phyloP scores from a whole-genome alignment of 2,329 filamentous ascomycete species.

The Fusarium scirpi region DNA sequence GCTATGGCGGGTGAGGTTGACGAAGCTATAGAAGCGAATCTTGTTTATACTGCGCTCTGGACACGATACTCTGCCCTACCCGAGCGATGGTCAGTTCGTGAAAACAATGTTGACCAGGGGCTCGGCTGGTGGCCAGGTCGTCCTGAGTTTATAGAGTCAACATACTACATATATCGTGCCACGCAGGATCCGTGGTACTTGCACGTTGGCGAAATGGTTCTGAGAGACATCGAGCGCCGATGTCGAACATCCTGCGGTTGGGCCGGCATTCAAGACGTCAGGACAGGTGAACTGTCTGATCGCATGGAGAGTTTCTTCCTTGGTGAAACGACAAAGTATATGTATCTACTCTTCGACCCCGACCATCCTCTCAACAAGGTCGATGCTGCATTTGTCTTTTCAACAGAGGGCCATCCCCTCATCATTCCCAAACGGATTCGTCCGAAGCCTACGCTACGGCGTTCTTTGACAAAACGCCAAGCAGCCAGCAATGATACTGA shows the following conservation, averaged over 20 bases:
- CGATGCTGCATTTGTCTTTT: conserved; percentile 91
- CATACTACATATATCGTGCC: conserved; percentile 93
- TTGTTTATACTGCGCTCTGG: conserved; percentile 94
- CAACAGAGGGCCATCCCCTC: conserved; percentile 94
- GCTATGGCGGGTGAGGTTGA: conserved; percentile 89
- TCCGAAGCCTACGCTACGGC: conserved; percentile 13
- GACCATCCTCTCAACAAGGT: conserved; percentile 88
- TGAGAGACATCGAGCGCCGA: conserved; percentile 86
- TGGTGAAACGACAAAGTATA: conserved; percentile 94
- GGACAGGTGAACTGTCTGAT: conserved; percentile 86
- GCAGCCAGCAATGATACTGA: conserved; percentile 53
- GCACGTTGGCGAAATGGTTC: conserved; percentile 94
- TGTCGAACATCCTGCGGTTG: conserved; percentile 94
- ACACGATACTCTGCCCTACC: conserved; percentile 93
- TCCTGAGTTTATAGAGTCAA: conserved; percentile 97
- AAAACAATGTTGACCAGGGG: conserved; percentile 85
- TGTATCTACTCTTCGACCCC: conserved; percentile 90
- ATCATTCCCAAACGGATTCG: conserved; percentile 72
- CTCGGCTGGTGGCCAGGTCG: conserved; percentile 95
- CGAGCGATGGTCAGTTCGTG: conserved; percentile 90
- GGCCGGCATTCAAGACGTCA: conserved; percentile 87
- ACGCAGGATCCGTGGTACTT: conserved; percentile 97
- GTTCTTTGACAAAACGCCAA: conserved; percentile 20
- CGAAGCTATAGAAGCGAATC: conserved; percentile 88
- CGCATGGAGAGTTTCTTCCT: conserved; percentile 99